phyloP scores from a whole-genome alignment of 345 rosid species.

The Eucalyptus melliodora region DNA sequence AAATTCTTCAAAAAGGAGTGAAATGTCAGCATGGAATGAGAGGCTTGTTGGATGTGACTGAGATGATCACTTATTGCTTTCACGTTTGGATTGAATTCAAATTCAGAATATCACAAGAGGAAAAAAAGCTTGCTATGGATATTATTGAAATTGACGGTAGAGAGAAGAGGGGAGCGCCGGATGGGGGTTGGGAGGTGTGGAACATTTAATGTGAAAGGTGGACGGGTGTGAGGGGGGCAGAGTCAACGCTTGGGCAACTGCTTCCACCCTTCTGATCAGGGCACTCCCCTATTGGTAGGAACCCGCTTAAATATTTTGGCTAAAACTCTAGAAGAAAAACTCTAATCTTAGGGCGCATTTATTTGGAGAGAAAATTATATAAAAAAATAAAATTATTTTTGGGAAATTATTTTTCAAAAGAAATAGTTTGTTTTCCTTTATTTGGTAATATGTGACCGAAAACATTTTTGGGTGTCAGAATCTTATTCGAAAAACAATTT shows the following conservation, averaged over 20 bases:
- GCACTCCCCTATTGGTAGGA: not conserved
- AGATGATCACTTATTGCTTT: not conserved
- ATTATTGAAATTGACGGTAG: not conserved
- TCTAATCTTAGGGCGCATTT: not conserved
- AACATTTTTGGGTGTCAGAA: rapidly evolving
- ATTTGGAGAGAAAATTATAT: too few relatives aligned
- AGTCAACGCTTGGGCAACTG: not conserved
- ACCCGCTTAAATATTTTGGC: not conserved
- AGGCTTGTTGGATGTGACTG: not conserved
- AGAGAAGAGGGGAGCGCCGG: not conserved
- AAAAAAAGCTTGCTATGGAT: not conserved
- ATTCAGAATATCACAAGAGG: too few relatives aligned
- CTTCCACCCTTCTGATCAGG: not conserved
- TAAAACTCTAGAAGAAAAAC: not conserved
- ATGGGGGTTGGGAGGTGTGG: not conserved
- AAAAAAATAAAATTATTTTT: too few relatives aligned
- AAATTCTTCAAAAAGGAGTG: not conserved
- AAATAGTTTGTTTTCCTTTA: too few relatives aligned
- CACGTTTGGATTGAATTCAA: not conserved
- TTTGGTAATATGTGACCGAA: too few relatives aligned
- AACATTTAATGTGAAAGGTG: not conserved
- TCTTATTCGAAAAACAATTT: too few relatives aligned
- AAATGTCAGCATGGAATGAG: not conserved
- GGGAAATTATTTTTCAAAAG: too few relatives aligned
- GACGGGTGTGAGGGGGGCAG: not conserved